Percentiles rank a stretch among this genome's conserved stretches.
phyloP scores from a whole-genome alignment of 352 stramenopile species.

The Globisporangium camurandrum region DNA sequence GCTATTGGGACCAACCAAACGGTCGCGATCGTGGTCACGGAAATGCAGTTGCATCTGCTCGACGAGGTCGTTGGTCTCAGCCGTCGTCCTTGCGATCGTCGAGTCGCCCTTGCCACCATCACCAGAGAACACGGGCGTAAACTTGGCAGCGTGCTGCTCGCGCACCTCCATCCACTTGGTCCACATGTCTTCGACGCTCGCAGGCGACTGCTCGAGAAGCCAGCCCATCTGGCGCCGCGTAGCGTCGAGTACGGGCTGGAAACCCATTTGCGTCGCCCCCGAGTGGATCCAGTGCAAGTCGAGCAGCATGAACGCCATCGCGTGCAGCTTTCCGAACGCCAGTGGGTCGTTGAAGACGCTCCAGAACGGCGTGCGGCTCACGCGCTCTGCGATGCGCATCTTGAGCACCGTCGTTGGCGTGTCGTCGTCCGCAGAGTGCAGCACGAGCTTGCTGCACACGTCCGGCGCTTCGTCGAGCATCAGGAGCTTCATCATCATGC shows the following conservation, averaged over 20 bases:
- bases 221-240: conserved; percentile 75
- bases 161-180: conserved; percentile 76
- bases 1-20: too few relatives aligned
- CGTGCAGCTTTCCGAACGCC: conserved; percentile 68
- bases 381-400: conserved; percentile 69
- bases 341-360: conserved; percentile 61
- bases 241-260: conserved; percentile 70
- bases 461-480: conserved; percentile 75
- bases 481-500: conserved; percentile 76
- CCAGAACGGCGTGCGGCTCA: conserved; percentile 76
- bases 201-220: conserved; percentile 67
- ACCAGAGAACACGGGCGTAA: conserved; percentile 24
- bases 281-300: conserved; percentile 79
- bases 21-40: conserved; percentile 7
- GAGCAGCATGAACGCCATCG: conserved; percentile 84
- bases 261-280: conserved; percentile 77
- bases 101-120: neutral
- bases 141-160: conserved; percentile 60
- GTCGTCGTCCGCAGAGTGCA: conserved; percentile 33
- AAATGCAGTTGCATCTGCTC: conserved; percentile 13
- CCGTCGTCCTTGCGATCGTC: neutral
- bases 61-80: conserved; percentile 11
- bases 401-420: conserved; percentile 50
- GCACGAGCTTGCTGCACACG: conserved; percentile 61
- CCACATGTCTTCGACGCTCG: conserved; percentile 78